Base-by-base conservation (phyloP, 176 grass and related monocot species). In the Cocos nucifera region DNA sequence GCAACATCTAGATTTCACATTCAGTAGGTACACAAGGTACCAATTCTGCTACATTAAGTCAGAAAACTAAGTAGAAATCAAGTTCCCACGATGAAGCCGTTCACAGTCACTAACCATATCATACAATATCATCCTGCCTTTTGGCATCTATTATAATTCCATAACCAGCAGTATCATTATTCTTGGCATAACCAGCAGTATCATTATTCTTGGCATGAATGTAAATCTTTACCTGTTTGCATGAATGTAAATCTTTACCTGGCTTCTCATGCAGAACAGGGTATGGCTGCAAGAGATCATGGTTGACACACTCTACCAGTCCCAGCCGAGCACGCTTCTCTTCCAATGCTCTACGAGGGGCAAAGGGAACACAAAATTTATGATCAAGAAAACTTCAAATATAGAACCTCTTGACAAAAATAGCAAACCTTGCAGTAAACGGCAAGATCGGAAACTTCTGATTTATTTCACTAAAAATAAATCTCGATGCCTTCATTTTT, bases 381-480 rank as follows among this genome's bases (percentile, higher is more conserved):
- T 44, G 9, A 54, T 25, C 20, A 28, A 18, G 8, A 44, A 19
- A 53, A 30, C 49, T 62, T 14, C 0, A 3, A 28, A 27, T 39
- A 20, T 16, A 64, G 54, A 55, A 58, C 7, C 25, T 4, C 21
- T 8, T 22, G 66, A 53, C 35, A 10, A 29, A 54, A 51, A 44
- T 21, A 56, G 29, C 53, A 62, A 64, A 98, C 94, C 94, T 93
- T 9, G 94, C 94, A 71, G 77, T 78, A 63, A 98, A 98, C 29
- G 94, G 94, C 94, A 98, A 93, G 74, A 98, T 87, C 3, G 94
- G 88, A 69, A 93, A 98, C 65, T 98, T 98, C 61, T 98, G 94
- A 54, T 71, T 98, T 60, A 98, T 98, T 73, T 98, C 94, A 71
- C 94, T 98, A 64, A 98, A 98, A 81, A 98, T 98, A 51, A 98